Evolutionary conservation across 2,329 filamentous ascomycete genomes (phyloP).

Genomic region (Helotiales sp.): DNA sequence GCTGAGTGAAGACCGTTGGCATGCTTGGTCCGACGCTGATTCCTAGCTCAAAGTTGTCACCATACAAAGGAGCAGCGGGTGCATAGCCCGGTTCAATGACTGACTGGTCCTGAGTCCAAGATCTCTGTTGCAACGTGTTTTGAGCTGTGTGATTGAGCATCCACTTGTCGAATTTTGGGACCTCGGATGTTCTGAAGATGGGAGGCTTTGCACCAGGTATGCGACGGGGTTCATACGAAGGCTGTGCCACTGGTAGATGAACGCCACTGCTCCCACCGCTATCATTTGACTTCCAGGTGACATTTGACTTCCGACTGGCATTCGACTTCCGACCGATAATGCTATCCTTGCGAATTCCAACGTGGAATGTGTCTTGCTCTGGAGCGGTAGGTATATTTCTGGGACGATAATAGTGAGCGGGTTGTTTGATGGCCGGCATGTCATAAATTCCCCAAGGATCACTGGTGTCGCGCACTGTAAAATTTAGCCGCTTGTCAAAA

Average conservation of each 20-base stretch:
- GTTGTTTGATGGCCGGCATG: not conserved
- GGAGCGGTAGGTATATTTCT: not conserved
- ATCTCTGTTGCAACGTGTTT: constrained; percentile 31
- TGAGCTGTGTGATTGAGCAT: constrained; percentile 29
- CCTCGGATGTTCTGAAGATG: not conserved
- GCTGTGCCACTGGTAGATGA: constrained; percentile 2
- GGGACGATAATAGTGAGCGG: not conserved
- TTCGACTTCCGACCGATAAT: too few species aligned
- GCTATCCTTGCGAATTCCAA: too few species aligned
- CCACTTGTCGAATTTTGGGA: constrained; percentile 28
- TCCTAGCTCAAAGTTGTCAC: constrained; percentile 27
- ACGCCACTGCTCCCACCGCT: not conserved
- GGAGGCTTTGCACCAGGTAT: not conserved
- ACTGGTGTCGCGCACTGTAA: not conserved
- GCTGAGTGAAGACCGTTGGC: constrained; percentile 34
- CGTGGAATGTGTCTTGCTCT: not conserved
- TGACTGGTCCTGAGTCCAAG: constrained; percentile 32
- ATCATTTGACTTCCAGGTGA: too few species aligned
- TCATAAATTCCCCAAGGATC: not conserved
- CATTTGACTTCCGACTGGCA: too few species aligned
- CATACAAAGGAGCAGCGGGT: constrained; percentile 32
- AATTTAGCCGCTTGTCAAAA: not conserved
- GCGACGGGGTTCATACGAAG: not conserved
- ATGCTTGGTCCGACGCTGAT: constrained; percentile 25
- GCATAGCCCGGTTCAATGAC: constrained; percentile 37